A percentile compares a stretch with the other conserved stretches of the same genome.
Conservation (phyloP, 2,329 filamentous ascomycete genomes). For the Sclerotinia trifoliorum region DNA sequence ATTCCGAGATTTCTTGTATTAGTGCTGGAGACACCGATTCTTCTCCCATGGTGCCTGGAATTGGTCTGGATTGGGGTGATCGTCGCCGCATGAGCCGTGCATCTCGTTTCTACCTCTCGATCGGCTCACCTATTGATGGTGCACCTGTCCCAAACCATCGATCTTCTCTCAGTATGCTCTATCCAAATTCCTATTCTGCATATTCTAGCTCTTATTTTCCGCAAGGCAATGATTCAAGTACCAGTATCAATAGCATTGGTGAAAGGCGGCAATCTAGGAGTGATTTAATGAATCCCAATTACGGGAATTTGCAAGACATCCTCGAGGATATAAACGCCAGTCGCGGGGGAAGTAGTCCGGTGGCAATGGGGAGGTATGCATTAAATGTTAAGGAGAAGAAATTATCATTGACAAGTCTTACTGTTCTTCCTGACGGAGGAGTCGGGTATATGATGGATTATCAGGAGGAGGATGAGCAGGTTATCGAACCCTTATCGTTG, state of each 20-base stretch:
- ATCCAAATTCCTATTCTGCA: constrained; percentile 2
- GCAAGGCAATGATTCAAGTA: constrained; percentile 7
- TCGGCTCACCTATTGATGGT: constrained; percentile 3
- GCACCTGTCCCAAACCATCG: neutral
- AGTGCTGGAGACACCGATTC: constrained; percentile 12
- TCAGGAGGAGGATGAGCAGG: neutral
- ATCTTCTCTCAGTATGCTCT: constrained; percentile 2
- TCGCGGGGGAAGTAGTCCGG: constrained; percentile 12
- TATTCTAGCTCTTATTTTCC: constrained; percentile 12
- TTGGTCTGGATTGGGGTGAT: constrained; percentile 5
- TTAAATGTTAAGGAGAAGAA: constrained; percentile 19
- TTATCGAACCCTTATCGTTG: neutral
- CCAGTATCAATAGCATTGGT: constrained; percentile 8
- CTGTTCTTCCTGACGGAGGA: constrained; percentile 14
- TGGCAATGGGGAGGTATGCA: constrained; percentile 7
- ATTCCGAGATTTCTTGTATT: constrained; percentile 18
- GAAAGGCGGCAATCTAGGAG: constrained; percentile 10
- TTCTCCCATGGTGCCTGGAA: constrained; percentile 1
- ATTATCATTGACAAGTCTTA: neutral
- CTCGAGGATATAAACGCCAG: constrained; percentile 4
- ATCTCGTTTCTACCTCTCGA: constrained; percentile 16
- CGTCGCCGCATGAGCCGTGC: neutral
- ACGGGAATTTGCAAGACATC: constrained; percentile 13
- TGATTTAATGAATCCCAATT: constrained; percentile 11
- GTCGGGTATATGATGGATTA: constrained; percentile 5